Evolutionary conservation across 2,329 filamentous ascomycete species (phyloP), one percentile per base, ranked within the genome.

Genomic region (Helotiales sp.): DNA sequence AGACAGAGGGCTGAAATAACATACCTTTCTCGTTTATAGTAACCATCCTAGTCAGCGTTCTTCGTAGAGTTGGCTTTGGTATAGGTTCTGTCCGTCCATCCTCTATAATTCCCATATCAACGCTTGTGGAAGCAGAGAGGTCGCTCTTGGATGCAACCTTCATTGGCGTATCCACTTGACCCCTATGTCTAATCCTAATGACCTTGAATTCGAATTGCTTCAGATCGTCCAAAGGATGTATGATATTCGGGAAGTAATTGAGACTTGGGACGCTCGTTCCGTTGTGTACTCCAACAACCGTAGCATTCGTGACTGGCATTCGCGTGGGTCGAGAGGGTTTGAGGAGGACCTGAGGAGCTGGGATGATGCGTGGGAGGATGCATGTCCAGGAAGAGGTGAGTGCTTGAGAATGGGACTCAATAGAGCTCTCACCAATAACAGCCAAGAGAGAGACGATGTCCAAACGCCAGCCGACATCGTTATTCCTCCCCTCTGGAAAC

Each of bases 381-480:
- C 81, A 84, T 31, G 83, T 75, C 60, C 77, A 75, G 9, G 81
- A 83, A n/a, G 83, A 78, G 2, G 82, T 85, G 60, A 85, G 78
- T 51, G 80, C 76, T 68, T 86, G 83, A 1, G 79, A 74, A 66
- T 86, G 82, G 59, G 81, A 79, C 42, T 79, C 76, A 60, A 86
- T 83, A 17, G 80, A 79, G 2, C 77, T 79, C 71, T 86, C 84
- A 67, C 83, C 83, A 56, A 86, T 82, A 65, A 87, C 81, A 59
- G 84, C 84, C 52, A 87, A 78, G 29, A 87, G 78, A 33, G 82
- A 84, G 57, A 87, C 82, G 46, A 85, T 82, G 65, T 86, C 84
- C 46, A 86, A 76, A 27, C 78, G 77, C 82, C 82, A 86, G 59
- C 76, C 77, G 38, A 63, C 52, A 4, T 71, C 70, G 22, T 67